These are phyloP conservation scores for Chytriomyces confervae DNA, from an alignment of 192 early-diverging fungal genomes.

Conservation along the genomic window DNA sequence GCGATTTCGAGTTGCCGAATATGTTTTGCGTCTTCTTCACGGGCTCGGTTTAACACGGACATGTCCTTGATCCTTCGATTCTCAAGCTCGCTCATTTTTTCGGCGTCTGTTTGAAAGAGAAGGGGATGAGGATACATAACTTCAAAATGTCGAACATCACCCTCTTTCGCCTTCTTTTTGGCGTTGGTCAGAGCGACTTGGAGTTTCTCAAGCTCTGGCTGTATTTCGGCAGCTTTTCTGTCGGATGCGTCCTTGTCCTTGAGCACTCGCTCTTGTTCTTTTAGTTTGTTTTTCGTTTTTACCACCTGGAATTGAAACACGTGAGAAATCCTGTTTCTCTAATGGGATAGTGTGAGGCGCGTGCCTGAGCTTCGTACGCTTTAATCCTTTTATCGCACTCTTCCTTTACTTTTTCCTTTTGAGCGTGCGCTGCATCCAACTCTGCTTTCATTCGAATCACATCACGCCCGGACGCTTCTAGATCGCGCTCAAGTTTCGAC, in stretches of 20 bases:
- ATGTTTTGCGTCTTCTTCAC: slow-evolving; percentile 50
- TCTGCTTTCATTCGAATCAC: slow-evolving; percentile 30
- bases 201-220: slow-evolving; percentile 52
- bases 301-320: slow-evolving; percentile 14
- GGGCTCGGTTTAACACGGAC: slow-evolving; percentile 44
- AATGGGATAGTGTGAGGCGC: slow-evolving; percentile 19
- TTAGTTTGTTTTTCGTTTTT: slow-evolving; percentile 49
- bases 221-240: slow-evolving; percentile 29
- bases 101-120: slow-evolving; percentile 42
- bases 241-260: slow-evolving; percentile 48
- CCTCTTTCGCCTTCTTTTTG: slow-evolving; percentile 61
- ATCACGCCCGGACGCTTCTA: slow-evolving; percentile 38
- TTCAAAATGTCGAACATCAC: slow-evolving; percentile 14
- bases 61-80: slow-evolving; percentile 43
- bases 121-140: background rate
- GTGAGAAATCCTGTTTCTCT: background rate
- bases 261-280: slow-evolving; percentile 44
- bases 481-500: slow-evolving; percentile 47
- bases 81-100: slow-evolving; percentile 52
- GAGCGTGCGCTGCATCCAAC: slow-evolving; percentile 37
- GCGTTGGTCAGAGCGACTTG: slow-evolving; percentile 16
- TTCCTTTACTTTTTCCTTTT: slow-evolving; percentile 47
- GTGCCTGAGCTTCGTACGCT: slow-evolving; percentile 28
- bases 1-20: slow-evolving; percentile 48
- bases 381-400: slow-evolving; percentile 56